Evolutionary conservation across 345 rosid genomes (phyloP), one percentile per base, ranked within the genome.

Genomic region (Dipteronia dyeriana): DNA sequence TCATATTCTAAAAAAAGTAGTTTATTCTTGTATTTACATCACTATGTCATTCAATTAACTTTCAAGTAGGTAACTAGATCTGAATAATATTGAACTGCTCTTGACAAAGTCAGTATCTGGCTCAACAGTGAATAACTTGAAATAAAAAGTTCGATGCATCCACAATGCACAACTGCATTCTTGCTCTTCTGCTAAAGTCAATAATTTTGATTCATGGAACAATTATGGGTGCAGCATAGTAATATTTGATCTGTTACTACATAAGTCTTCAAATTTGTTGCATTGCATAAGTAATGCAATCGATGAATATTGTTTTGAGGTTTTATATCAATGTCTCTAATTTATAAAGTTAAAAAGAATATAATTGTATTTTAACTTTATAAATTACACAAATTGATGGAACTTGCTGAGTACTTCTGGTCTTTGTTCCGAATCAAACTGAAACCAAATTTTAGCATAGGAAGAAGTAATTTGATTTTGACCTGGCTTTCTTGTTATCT

Each of bases 261-360:
- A 31, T n/a, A 10, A 34, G 49, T 29, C 65, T 72, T 72, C 29
- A 31, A 71, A 71, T 23, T 29, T 29, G 26, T 54, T 69, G 56
- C 20, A 49, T 47, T 6, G 53, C 72, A 47, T 45, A 47, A 69
- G 39, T 41, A 39, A 16, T 4, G 16, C 11, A 41, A 20, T 20
- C 6, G 23, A 67, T 67, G 29, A 3, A 11, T 45, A 11, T 34
- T 38, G 38, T 34, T 65, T 34, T 16, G 22, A 34, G 22, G 19
- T 12, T 34, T 14, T 65, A 41, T 41, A 41, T 41, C 45, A 9
- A 41, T 41, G 20, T 31, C 5, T 34, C 0, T 34, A 34, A 34
- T 34, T 13, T 6, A 8, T 23, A 66, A 39, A 34, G 13, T 2
- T 66, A 0, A 41, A 66, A 53, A 53, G n/a, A 53, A 41, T 10